Conservation (phyloP, 441 rosid genomes). For the Brassica balearica region DNA sequence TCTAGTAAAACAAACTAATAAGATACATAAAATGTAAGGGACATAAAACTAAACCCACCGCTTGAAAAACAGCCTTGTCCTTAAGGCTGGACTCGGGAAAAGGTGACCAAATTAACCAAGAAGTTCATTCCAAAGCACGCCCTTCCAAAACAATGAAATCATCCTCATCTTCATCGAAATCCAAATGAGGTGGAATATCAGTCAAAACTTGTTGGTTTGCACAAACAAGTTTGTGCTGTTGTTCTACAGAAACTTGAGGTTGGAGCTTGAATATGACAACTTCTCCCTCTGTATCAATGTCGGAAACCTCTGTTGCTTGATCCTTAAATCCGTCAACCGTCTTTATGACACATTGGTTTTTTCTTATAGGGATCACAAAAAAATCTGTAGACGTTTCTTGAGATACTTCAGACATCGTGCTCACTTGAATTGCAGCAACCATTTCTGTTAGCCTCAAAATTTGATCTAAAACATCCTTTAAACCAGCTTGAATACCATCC, state of each 20-base stretch:
- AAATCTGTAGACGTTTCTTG: constrained; percentile 20
- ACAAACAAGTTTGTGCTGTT: constrained; percentile 3
- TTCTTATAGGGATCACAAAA: constrained; percentile 6
- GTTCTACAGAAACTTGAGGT: constrained; percentile 9
- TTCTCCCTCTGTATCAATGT: constrained; percentile 19
- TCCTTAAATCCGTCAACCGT: not conserved
- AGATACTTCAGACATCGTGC: not conserved
- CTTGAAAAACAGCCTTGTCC: constrained; percentile 17
- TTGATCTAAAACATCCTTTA: constrained; percentile 11
- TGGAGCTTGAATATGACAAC: constrained; percentile 19
- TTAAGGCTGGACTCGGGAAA: constrained; percentile 6
- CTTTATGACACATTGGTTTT: not conserved
- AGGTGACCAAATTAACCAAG: constrained; percentile 7
- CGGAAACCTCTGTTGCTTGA: constrained; percentile 8
- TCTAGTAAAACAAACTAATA: not conserved
- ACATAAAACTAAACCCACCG: not conserved
- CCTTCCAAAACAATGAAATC: constrained; percentile 31
- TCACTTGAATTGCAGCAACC: constrained; percentile 29
- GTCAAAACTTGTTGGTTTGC: constrained; percentile 18
- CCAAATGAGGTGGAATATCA: constrained; percentile 5
- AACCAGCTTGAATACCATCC: constrained; percentile 17
- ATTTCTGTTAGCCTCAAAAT: constrained; percentile 24
- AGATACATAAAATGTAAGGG: not conserved
- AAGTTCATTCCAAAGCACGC: constrained; percentile 13
- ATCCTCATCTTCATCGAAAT: constrained; percentile 14